These are phyloP conservation scores for Trichoderma cornu-damae DNA, from an alignment of 2,329 filamentous ascomycete genomes.

Conservation along the genomic window DNA sequence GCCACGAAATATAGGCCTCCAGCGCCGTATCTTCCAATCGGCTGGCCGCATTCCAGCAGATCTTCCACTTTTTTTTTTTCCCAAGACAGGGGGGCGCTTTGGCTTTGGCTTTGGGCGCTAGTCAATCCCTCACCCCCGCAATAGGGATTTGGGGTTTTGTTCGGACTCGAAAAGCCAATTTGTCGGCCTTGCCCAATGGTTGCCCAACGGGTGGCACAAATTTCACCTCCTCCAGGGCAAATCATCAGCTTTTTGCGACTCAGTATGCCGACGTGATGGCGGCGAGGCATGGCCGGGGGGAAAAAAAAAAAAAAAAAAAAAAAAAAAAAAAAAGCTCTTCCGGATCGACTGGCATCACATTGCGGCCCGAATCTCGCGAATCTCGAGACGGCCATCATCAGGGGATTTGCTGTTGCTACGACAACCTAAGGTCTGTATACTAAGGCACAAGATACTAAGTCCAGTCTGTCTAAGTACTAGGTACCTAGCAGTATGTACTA, in stretches of 20 bases:
- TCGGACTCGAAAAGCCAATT: too few relatives aligned
- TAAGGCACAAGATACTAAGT: too few relatives aligned
- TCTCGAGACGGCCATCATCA: background rate
- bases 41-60: background rate
- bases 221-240: background rate
- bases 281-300: background rate
- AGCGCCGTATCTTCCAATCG: background rate
- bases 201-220: background rate
- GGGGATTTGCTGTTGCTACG: too few relatives aligned
- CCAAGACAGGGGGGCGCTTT: too few relatives aligned
- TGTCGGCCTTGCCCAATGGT: too few relatives aligned
- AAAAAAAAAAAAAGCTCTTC: too few relatives aligned
- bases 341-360: background rate
- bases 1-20: slow-evolving; percentile 1
- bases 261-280: too few relatives aligned
- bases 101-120: slow-evolving; percentile 5
- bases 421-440: too few relatives aligned
- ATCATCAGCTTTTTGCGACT: background rate
- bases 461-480: too few relatives aligned
- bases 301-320: too few relatives aligned
- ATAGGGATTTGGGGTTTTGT: too few relatives aligned
- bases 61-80: slow-evolving; percentile 11
- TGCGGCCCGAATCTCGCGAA: slow-evolving; percentile 8
- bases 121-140: background rate
- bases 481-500: too few relatives aligned